Evolutionary conservation across 2,329 filamentous ascomycete genomes (phyloP).

Genomic region (Chrysosporium keratinophilum): DNA sequence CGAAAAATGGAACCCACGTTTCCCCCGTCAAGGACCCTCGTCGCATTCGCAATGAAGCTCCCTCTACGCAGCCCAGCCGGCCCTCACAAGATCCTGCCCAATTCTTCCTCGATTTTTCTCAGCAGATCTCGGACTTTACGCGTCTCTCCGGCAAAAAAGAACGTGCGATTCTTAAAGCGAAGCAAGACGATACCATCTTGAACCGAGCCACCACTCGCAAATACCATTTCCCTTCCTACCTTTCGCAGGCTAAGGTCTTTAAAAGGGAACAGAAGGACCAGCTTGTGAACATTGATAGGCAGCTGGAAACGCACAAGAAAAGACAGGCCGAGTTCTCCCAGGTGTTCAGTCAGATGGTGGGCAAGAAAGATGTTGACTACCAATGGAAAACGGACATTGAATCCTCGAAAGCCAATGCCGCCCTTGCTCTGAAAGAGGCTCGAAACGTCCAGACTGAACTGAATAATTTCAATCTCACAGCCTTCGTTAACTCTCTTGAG

Average conservation of each 20-base stretch:
- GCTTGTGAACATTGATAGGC: constrained; percentile 18
- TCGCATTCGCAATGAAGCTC: background rate
- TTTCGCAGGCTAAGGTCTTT: constrained; percentile 18
- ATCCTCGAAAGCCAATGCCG: background rate
- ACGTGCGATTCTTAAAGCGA: background rate
- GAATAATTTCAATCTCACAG: background rate
- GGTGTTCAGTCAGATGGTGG: background rate
- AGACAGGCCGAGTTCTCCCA: constrained; percentile 13
- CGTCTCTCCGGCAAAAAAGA: constrained; percentile 12
- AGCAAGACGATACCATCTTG: constrained; percentile 29
- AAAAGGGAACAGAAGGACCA: constrained; percentile 19
- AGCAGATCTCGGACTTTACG: background rate
- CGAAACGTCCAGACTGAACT: background rate
- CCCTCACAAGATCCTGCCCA: background rate
- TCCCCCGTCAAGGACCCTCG: background rate
- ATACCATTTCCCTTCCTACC: constrained; percentile 20
- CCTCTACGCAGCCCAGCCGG: background rate
- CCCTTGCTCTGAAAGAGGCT: background rate
- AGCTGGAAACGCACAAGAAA: constrained; percentile 16
- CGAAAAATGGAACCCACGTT: background rate
- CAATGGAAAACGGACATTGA: background rate
- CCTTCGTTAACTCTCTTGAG: background rate
- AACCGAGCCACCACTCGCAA: constrained; percentile 18
- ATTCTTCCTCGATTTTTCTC: constrained; percentile 1
- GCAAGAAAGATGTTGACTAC: background rate